Evolutionary conservation across 257 asterid genomes (phyloP).

Genomic region (Marsdenia floribunda): DNA sequence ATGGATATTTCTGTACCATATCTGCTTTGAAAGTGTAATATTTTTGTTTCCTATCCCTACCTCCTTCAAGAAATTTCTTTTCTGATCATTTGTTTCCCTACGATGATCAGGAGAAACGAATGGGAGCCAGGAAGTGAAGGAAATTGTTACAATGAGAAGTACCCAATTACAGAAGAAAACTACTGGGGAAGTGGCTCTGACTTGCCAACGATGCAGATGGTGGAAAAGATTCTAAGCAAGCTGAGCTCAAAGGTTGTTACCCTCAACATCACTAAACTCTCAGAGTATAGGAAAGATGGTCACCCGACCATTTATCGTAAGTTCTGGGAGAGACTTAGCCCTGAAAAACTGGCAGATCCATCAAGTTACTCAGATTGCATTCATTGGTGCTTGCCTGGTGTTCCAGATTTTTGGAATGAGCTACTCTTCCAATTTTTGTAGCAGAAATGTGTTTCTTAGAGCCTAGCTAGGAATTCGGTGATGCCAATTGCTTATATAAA

Average conservation of each 20-base stretch:
- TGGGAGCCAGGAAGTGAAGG: slow-evolving; percentile 78
- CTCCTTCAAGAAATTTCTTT: background rate
- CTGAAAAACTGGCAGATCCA: slow-evolving; percentile 53
- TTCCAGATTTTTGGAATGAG: slow-evolving; percentile 90
- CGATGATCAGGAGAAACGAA: slow-evolving; percentile 52
- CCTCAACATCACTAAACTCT: slow-evolving; percentile 79
- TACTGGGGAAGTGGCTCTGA: slow-evolving; percentile 82
- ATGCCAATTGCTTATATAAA: background rate
- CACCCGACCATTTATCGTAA: slow-evolving; percentile 88
- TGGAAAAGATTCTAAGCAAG: slow-evolving; percentile 45
- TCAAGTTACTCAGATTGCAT: slow-evolving; percentile 79
- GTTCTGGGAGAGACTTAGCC: slow-evolving; percentile 78
- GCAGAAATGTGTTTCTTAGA: background rate
- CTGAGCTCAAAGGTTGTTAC: slow-evolving; percentile 57
- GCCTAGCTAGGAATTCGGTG: background rate
- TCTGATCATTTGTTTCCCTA: background rate
- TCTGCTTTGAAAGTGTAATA: background rate
- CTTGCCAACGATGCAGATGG: slow-evolving; percentile 69
- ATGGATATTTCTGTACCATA: background rate
- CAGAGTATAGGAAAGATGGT: slow-evolving; percentile 84
- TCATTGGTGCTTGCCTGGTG: slow-evolving; percentile 97
- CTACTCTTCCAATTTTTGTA: slow-evolving; percentile 63
- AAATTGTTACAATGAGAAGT: slow-evolving; percentile 69
- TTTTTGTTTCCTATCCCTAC: background rate
- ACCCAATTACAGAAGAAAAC: slow-evolving; percentile 45